Evolutionary conservation across 1,139 yeast genomes (phyloP).

Genomic region (Protomyces pachydermus): DNA sequence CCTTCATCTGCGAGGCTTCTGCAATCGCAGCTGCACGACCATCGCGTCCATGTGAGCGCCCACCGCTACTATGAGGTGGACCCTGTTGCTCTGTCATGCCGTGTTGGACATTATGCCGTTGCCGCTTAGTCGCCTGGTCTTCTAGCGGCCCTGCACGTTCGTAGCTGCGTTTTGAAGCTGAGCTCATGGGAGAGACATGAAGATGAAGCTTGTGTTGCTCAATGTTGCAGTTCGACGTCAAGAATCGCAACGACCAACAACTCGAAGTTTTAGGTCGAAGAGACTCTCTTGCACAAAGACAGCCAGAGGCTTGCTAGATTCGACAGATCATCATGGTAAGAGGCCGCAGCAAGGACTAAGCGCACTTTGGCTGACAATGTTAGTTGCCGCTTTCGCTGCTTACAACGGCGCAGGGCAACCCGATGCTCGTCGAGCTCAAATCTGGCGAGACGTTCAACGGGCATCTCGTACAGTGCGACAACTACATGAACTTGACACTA

Average conservation of each 20-base stretch:
- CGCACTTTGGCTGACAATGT: background rate
- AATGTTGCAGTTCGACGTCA: no score
- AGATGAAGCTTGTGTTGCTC: no score
- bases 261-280: no score
- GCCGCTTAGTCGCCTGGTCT: background rate
- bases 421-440: conserved; percentile 82
- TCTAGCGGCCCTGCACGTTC: background rate
- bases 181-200: background rate
- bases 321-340: background rate
- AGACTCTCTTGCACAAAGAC: no score
- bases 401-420: conserved; percentile 86
- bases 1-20: conserved; percentile 21
- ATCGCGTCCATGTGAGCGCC: conserved; percentile 1
- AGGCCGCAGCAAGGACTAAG: no score
- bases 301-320: no score
- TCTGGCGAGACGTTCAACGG: conserved; percentile 90
- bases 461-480: conserved; percentile 75
- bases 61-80: background rate
- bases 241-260: no score
- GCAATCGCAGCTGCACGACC: conserved; percentile 21
- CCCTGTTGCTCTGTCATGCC: background rate
- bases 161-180: background rate
- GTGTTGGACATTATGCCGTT: background rate
- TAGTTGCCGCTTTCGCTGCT: conserved; percentile 83
- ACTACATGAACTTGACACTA: conserved; percentile 92